These are phyloP conservation scores for Collybiopsis luxurians DNA, from an alignment of 768 basidiomycete genomes.

Conservation along the genomic window DNA sequence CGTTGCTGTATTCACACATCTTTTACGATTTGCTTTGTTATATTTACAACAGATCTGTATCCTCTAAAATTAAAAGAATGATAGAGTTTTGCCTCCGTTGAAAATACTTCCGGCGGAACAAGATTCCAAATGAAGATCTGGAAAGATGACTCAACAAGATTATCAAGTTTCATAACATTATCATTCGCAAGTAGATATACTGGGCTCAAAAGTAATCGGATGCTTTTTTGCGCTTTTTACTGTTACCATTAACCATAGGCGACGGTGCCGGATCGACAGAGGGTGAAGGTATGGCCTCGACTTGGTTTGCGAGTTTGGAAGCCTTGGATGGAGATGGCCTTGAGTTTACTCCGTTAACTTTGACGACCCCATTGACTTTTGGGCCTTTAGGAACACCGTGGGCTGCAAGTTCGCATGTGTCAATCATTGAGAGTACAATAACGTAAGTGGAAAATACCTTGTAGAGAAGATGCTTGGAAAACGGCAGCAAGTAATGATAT, in stretches of 20 bases:
- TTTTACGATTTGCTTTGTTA: not conserved
- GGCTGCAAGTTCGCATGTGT: slow-evolving; percentile 29
- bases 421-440: slow-evolving; percentile 7
- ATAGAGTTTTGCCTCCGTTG: too few species aligned
- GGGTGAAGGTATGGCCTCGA: slow-evolving; percentile 13
- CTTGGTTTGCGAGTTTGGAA: slow-evolving; percentile 8
- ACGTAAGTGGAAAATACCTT: slow-evolving; percentile 8
- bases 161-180: too few species aligned
- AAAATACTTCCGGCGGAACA: not conserved
- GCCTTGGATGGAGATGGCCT: slow-evolving; percentile 6
- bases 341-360: not conserved
- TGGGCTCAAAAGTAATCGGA: slow-evolving; percentile 19
- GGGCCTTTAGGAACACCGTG: not conserved
- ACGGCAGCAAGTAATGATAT: slow-evolving; percentile 57
- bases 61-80: too few species aligned
- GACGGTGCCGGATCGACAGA: slow-evolving; percentile 10
- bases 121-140: too few species aligned
- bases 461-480: slow-evolving; percentile 52
- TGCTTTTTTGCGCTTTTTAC: slow-evolving; percentile 58
- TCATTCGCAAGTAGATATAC: not conserved
- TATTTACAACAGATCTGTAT: too few species aligned
- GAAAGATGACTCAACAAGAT: too few species aligned
- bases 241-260: slow-evolving; percentile 38
- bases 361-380: slow-evolving; percentile 10
- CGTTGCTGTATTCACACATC: not conserved